These are phyloP conservation scores for Agaricus blazei DNA, from an alignment of 768 basidiomycete genomes.

Conservation along the genomic window DNA sequence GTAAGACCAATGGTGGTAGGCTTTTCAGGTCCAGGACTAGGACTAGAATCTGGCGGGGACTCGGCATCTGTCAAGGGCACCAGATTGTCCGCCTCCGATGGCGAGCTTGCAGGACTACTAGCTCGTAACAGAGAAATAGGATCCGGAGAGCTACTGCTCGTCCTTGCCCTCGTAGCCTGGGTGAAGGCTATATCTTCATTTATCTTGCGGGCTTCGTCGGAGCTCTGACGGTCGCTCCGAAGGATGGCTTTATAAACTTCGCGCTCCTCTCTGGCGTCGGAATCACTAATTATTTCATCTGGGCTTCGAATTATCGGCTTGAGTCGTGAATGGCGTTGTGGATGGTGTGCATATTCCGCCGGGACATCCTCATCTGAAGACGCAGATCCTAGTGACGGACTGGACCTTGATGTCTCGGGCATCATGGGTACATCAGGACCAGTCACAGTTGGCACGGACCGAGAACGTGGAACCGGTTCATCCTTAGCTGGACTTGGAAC, in stretches of 20 bases:
- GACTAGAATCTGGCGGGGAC: constrained; percentile 8
- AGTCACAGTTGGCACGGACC: neutral
- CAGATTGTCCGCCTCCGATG: neutral
- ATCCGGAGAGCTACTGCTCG: neutral
- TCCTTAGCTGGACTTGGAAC: neutral
- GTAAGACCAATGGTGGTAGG: neutral
- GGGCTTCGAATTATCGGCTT: neutral
- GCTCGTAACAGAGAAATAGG: constrained; percentile 1
- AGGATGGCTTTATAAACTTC: neutral
- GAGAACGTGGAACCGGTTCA: neutral
- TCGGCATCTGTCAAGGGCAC: constrained; percentile 2
- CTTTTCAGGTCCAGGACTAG: constrained; percentile 5
- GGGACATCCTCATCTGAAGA: neutral
- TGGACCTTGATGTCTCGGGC: neutral
- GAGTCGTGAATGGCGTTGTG: neutral
- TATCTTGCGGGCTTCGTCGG: neutral
- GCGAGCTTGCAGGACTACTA: constrained; percentile 2
- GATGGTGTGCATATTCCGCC: neutral
- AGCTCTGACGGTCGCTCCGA: neutral
- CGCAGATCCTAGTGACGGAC: neutral
- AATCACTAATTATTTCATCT: neutral
- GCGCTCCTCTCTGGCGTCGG: neutral
- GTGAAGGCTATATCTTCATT: no score
- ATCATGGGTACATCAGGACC: neutral
- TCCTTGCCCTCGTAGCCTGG: neutral